phyloP scores from a whole-genome alignment of 257 asterid genomes.

The Solanum dulcamara region DNA sequence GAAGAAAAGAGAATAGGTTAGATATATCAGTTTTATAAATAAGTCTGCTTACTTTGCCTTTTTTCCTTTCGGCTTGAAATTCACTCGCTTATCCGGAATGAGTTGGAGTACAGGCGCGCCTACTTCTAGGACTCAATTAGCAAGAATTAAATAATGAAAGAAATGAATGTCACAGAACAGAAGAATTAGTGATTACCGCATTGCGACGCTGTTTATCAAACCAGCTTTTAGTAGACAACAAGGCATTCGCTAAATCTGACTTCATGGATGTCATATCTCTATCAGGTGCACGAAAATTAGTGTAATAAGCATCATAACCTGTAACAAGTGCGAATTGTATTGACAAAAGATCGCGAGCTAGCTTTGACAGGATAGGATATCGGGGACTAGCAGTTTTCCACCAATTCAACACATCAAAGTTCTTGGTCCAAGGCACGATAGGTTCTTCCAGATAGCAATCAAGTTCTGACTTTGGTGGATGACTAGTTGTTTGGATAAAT shows the following conservation, averaged over 20 bases:
- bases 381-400: conserved; percentile 7
- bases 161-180: not conserved
- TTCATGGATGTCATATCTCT: not conserved
- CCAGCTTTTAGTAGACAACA: conserved; percentile 10
- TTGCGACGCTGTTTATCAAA: not conserved
- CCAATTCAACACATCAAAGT: conserved; percentile 11
- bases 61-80: too few species aligned
- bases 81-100: too few species aligned
- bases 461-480: conserved; percentile 7
- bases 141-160: not conserved
- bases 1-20: not conserved
- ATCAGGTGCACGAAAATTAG: not conserved
- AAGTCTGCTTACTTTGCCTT: too few species aligned
- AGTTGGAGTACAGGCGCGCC: too few species aligned
- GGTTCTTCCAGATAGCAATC: conserved; percentile 18
- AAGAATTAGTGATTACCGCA: not conserved
- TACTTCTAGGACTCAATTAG: not conserved
- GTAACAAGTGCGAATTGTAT: not conserved
- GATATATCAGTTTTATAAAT: not conserved
- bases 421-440: conserved; percentile 9
- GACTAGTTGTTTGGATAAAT: conserved; percentile 1
- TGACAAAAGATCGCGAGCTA: conserved; percentile 13
- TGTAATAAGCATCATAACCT: conserved; percentile 5
- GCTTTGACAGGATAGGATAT: conserved; percentile 12
- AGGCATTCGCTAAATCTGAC: conserved; percentile 3